phyloP scores from a whole-genome alignment of 2,329 filamentous ascomycete species.

The Coniosporium tulheliwenetii region DNA sequence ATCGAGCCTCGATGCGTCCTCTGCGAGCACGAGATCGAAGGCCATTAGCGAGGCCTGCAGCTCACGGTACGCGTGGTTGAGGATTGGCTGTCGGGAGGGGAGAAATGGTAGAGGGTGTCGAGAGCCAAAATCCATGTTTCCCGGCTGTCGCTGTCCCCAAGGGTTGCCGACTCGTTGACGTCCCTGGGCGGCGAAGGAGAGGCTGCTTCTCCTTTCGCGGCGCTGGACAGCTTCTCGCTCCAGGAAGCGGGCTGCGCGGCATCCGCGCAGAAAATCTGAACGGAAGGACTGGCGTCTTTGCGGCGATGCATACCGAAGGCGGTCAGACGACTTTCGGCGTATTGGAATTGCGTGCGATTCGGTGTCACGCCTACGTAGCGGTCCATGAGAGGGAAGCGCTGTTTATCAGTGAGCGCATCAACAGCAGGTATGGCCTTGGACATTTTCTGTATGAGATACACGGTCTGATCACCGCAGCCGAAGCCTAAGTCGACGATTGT shows the following conservation, averaged over 20 bases:
- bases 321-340: conserved; percentile 11
- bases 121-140: conserved; percentile 39
- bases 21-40: conserved; percentile 33
- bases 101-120: conserved; percentile 43
- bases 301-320: conserved; percentile 1
- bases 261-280: conserved; percentile 32
- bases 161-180: not conserved
- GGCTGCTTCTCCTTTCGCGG: not conserved
- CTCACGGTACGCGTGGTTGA: conserved; percentile 23
- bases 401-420: not conserved
- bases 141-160: not conserved
- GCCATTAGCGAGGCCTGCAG: conserved; percentile 37
- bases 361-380: conserved; percentile 40
- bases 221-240: conserved; percentile 13
- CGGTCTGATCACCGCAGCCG: conserved; percentile 43
- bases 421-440: not conserved
- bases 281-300: conserved; percentile 5
- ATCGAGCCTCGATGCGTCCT: conserved; percentile 8
- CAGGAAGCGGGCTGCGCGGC: conserved; percentile 32
- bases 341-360: conserved; percentile 27
- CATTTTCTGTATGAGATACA: conserved; percentile 20
- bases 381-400: conserved; percentile 8
- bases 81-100: conserved; percentile 33
- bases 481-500: conserved; percentile 36
- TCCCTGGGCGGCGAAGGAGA: conserved; percentile 1